Evolutionary conservation across 768 basidiomycete species (phyloP).

Genomic region (Termitomyces titanicus): DNA sequence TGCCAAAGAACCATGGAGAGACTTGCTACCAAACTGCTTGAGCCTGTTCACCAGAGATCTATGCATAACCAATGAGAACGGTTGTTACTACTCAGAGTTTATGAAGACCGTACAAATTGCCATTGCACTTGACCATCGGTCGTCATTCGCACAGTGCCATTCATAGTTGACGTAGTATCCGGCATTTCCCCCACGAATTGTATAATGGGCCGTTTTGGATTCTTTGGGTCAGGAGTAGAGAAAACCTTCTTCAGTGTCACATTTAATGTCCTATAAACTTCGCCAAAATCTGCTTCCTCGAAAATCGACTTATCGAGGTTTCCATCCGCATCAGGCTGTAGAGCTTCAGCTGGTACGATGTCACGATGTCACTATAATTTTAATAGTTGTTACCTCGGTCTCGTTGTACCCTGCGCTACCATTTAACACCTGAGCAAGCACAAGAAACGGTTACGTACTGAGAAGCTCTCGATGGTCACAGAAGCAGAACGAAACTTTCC

Average conservation of each 20-base stretch:
- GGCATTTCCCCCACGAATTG: slow-evolving; percentile 50
- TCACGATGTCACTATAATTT: background rate
- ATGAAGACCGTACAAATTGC: slow-evolving; percentile 51
- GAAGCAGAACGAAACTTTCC: slow-evolving; percentile 66
- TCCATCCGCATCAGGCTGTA: slow-evolving; percentile 25
- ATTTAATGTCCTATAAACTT: slow-evolving; percentile 47
- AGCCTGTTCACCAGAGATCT: slow-evolving; percentile 51
- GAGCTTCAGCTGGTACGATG: background rate
- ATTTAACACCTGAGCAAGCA: background rate
- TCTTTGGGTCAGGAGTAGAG: slow-evolving; percentile 39
- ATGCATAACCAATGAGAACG: background rate
- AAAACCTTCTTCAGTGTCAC: slow-evolving; percentile 42
- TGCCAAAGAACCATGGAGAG: background rate
- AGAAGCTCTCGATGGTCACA: slow-evolving; percentile 65
- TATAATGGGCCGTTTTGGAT: slow-evolving; percentile 51
- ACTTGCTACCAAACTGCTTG: slow-evolving; percentile 56
- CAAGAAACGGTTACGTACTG: slow-evolving; percentile 37
- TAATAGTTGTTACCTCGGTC: slow-evolving; percentile 18
- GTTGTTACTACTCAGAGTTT: background rate
- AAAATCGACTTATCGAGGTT: slow-evolving; percentile 45
- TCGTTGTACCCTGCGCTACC: slow-evolving; percentile 37
- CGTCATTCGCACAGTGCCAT: slow-evolving; percentile 53
- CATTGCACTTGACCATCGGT: slow-evolving; percentile 56
- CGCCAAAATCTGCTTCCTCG: slow-evolving; percentile 44
- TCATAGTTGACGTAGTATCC: slow-evolving; percentile 42